A percentile compares a stretch with the other conserved stretches of the same genome.
These are phyloP conservation scores for Aspergillus incahuasiensis DNA, from an alignment of 495 filamentous ascomycete genomes.

Conservation along the genomic window DNA sequence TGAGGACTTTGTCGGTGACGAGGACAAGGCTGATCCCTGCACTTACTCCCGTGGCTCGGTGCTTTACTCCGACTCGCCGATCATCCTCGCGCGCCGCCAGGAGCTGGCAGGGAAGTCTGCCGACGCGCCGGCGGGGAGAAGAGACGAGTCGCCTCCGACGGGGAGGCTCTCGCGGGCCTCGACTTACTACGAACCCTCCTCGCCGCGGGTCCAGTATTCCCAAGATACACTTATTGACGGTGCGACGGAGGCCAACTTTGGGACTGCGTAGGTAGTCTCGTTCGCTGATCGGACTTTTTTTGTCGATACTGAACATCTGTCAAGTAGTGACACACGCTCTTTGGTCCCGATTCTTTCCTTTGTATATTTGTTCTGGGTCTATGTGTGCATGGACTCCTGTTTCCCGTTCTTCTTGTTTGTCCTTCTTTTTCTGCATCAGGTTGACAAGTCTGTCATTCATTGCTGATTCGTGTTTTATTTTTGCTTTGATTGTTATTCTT, in stretches of 20 bases:
- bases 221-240: not conserved
- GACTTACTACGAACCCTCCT: slow-evolving; percentile 11
- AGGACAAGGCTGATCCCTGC: slow-evolving; percentile 37
- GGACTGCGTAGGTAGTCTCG: not conserved
- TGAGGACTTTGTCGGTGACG: slow-evolving; percentile 44
- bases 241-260: not conserved
- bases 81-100: slow-evolving; percentile 45
- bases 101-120: slow-evolving; percentile 43
- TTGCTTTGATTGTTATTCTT: not conserved
- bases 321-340: not conserved
- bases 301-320: not conserved
- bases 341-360: not conserved
- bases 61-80: slow-evolving; percentile 51
- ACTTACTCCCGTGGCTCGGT: slow-evolving; percentile 49
- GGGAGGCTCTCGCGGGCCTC: slow-evolving; percentile 16
- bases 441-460: not conserved
- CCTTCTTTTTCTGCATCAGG: not conserved
- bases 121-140: slow-evolving; percentile 24
- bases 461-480: not conserved
- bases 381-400: not conserved
- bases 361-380: not conserved
- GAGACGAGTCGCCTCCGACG: slow-evolving; percentile 12
- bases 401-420: not conserved
- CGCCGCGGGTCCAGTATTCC: not conserved
- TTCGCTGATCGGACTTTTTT: not conserved